Conservation (phyloP, 2,329 filamentous ascomycete species). For the Catunica adiposa region DNA sequence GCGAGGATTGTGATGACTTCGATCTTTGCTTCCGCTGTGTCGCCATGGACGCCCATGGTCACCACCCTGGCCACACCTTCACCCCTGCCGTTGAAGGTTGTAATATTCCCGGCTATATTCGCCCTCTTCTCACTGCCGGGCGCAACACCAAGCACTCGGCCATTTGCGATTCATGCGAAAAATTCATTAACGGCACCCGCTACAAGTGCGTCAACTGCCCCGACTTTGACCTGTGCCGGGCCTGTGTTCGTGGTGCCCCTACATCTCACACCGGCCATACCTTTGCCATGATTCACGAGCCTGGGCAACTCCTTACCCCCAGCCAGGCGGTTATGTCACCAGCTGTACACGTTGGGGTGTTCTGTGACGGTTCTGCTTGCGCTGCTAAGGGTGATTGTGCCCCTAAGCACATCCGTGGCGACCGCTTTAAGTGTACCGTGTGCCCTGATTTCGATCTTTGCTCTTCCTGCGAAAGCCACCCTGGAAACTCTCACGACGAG, state of each 20-base stretch:
- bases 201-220: slow-evolving; percentile 96
- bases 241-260: slow-evolving; percentile 44
- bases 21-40: slow-evolving; percentile 83
- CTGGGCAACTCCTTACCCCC: slow-evolving; percentile 25
- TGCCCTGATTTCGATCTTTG: slow-evolving; percentile 95
- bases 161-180: slow-evolving; percentile 87
- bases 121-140: slow-evolving; percentile 55
- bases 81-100: slow-evolving; percentile 47
- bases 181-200: slow-evolving; percentile 63
- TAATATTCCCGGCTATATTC: slow-evolving; percentile 42
- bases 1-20: slow-evolving; percentile 70
- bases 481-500: slow-evolving; percentile 71
- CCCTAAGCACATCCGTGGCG: slow-evolving; percentile 45
- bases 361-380: slow-evolving; percentile 89
- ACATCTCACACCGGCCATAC: slow-evolving; percentile 67
- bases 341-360: slow-evolving; percentile 63
- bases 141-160: slow-evolving; percentile 72
- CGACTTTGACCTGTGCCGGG: slow-evolving; percentile 87
- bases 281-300: slow-evolving; percentile 75
- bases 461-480: slow-evolving; percentile 78
- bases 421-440: slow-evolving; percentile 92
- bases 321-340: not conserved
- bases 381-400: slow-evolving; percentile 33
- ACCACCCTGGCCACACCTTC: slow-evolving; percentile 79
- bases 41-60: slow-evolving; percentile 59